Evolutionary conservation across 441 rosid genomes (phyloP).

Genomic region (Lepidium campestre): DNA sequence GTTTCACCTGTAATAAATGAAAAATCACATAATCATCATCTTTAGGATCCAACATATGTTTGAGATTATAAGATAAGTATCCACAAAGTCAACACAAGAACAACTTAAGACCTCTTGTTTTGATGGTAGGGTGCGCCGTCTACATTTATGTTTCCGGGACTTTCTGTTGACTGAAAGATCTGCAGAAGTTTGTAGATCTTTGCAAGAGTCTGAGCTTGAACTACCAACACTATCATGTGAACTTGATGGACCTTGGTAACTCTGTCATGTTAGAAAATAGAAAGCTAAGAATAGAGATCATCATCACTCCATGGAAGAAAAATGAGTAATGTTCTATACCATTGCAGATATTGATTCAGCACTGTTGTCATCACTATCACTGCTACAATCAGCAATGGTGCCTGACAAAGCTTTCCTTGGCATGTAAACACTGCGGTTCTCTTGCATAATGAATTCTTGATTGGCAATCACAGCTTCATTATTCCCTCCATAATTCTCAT

Average conservation of each 20-base stretch:
- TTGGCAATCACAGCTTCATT: not conserved
- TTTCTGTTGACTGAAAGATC: not conserved
- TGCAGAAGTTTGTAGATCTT: not conserved
- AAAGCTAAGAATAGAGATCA: not conserved
- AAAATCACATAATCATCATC: not conserved
- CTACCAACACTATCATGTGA: constrained; percentile 1
- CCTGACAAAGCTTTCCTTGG: not conserved
- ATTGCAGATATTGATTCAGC: constrained; percentile 5
- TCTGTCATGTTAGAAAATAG: not conserved
- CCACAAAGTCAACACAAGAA: not conserved
- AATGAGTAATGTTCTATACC: not conserved
- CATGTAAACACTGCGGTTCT: not conserved
- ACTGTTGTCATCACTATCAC: not conserved
- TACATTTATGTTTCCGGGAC: not conserved
- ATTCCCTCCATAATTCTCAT: not conserved
- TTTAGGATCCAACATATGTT: not conserved
- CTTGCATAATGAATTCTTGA: not conserved
- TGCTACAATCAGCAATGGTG: not conserved
- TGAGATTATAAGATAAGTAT: not conserved
- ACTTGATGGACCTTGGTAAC: constrained; percentile 13
- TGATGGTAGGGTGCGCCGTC: not conserved
- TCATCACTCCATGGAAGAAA: not conserved
- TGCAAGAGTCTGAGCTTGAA: not conserved
- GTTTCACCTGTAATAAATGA: too few species aligned
- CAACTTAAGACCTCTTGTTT: not conserved